Conservation (phyloP, 371 early-diverging fungal genomes). For the Smittium culicis region DNA sequence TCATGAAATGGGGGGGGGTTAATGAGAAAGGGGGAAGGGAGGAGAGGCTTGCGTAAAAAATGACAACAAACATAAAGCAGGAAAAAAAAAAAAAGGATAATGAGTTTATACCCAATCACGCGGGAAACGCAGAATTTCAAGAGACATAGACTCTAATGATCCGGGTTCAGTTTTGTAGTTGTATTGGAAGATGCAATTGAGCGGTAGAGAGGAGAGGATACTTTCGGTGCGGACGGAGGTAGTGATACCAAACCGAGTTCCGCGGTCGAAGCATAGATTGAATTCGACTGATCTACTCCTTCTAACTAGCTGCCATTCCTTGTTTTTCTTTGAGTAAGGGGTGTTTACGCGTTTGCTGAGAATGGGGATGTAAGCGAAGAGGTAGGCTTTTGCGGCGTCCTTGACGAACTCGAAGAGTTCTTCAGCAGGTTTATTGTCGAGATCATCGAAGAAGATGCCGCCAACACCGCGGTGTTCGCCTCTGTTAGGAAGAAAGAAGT, state of each 20-base stretch:
- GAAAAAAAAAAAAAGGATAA: background rate
- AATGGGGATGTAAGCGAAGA: conserved; percentile 60
- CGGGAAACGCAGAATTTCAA: conserved; percentile 1
- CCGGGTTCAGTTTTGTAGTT: background rate
- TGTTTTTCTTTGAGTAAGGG: conserved; percentile 49
- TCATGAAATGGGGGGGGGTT: no score
- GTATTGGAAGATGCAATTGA: conserved; percentile 18
- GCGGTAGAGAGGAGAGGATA: conserved; percentile 69
- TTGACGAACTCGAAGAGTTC: conserved; percentile 53
- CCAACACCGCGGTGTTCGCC: conserved; percentile 68
- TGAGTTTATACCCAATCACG: conserved; percentile 5
- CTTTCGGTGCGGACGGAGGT: conserved; percentile 73
- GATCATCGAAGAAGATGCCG: conserved; percentile 78
- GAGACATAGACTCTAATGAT: conserved; percentile 2
- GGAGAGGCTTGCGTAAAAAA: no score
- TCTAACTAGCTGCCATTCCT: conserved; percentile 69
- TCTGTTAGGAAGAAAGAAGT: conserved; percentile 63
- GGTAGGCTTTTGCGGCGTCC: conserved; percentile 54
- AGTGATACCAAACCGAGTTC: conserved; percentile 74
- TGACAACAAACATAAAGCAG: background rate
- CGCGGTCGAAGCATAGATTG: conserved; percentile 74
- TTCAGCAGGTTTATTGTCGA: conserved; percentile 51
- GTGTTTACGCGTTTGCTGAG: conserved; percentile 48
- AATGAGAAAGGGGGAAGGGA: background rate
- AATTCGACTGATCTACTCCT: conserved; percentile 85